Evolutionary conservation across 2,329 filamentous ascomycete species (phyloP).

Genomic region (Apiospora hydei): DNA sequence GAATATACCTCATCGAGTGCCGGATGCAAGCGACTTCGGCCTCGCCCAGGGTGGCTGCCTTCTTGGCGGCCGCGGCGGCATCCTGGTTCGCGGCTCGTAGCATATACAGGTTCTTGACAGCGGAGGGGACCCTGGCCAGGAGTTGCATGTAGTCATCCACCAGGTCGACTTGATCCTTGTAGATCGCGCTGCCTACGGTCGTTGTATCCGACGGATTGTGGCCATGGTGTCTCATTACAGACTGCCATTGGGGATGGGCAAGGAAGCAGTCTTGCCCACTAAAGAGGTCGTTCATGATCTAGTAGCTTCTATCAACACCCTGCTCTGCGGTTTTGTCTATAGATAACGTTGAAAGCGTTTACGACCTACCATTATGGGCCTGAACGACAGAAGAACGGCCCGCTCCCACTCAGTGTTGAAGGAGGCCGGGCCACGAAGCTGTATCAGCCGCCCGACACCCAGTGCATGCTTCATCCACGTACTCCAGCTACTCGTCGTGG

Average conservation of each 20-base stretch:
- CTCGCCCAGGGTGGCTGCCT: constrained; percentile 31
- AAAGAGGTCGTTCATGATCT: constrained; percentile 28
- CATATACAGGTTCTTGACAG: constrained; percentile 43
- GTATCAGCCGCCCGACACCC: constrained; percentile 21
- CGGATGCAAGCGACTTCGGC: constrained; percentile 41
- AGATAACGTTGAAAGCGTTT: not conserved
- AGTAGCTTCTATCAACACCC: not conserved
- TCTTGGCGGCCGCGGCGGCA: constrained; percentile 39
- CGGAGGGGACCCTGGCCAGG: constrained; percentile 44
- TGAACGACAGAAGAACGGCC: constrained; percentile 25
- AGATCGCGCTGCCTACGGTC: constrained; percentile 34
- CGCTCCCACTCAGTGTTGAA: constrained; percentile 23
- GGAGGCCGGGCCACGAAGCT: constrained; percentile 23
- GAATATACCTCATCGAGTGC: constrained; percentile 38
- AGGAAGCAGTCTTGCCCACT: constrained; percentile 44
- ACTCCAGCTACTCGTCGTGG: constrained; percentile 22
- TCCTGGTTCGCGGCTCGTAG: constrained; percentile 42
- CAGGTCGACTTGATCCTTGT: constrained; percentile 34
- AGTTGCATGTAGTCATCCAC: constrained; percentile 45
- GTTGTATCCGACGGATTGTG: constrained; percentile 27
- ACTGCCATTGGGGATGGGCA: constrained; percentile 45
- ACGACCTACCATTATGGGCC: constrained; percentile 25
- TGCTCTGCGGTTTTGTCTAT: not conserved
- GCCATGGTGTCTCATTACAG: constrained; percentile 35
- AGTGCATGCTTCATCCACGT: constrained; percentile 26